Conservation (phyloP, 2,329 filamentous ascomycete genomes). For the Calonectria leucothoes region DNA sequence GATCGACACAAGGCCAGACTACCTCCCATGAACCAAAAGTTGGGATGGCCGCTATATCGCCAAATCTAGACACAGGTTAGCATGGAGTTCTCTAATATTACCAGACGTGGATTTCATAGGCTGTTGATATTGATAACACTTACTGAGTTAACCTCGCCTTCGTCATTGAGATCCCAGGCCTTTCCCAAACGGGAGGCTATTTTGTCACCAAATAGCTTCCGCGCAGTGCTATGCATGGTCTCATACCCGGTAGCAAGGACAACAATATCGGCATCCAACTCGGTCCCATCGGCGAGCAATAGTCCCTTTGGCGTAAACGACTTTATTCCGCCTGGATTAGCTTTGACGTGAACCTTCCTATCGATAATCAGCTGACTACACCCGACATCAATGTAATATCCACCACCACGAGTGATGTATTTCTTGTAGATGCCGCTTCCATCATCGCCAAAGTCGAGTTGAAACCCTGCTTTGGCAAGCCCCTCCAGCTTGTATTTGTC, state of each 20-base stretch:
- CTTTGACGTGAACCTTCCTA: slow-evolving; percentile 53
- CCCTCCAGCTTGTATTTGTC: slow-evolving; percentile 55
- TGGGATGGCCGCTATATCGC: slow-evolving; percentile 24
- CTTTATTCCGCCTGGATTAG: slow-evolving; percentile 44
- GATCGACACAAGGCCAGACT: slow-evolving; percentile 20
- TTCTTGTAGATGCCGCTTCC: slow-evolving; percentile 60
- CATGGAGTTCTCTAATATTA: neutral
- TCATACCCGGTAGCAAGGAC: slow-evolving; percentile 57
- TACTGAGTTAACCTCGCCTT: slow-evolving; percentile 25
- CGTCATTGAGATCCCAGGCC: slow-evolving; percentile 22
- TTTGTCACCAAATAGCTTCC: slow-evolving; percentile 50
- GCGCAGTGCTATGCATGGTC: slow-evolving; percentile 49
- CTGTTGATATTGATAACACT: neutral
- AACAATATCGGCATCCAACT: slow-evolving; percentile 53
- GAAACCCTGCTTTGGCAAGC: slow-evolving; percentile 64
- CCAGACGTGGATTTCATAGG: neutral
- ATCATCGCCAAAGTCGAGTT: slow-evolving; percentile 64
- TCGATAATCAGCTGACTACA: slow-evolving; percentile 52
- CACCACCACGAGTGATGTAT: slow-evolving; percentile 49
- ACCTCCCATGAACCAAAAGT: slow-evolving; percentile 27
- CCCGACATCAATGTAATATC: slow-evolving; percentile 58
- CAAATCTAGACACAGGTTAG: slow-evolving; percentile 13
- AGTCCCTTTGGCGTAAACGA: slow-evolving; percentile 43
- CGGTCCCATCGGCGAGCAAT: slow-evolving; percentile 46
- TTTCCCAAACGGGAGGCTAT: slow-evolving; percentile 40